Evolutionary conservation across 192 early-diverging fungal genomes (phyloP).

Genomic region (Spizellomyces sp.): DNA sequence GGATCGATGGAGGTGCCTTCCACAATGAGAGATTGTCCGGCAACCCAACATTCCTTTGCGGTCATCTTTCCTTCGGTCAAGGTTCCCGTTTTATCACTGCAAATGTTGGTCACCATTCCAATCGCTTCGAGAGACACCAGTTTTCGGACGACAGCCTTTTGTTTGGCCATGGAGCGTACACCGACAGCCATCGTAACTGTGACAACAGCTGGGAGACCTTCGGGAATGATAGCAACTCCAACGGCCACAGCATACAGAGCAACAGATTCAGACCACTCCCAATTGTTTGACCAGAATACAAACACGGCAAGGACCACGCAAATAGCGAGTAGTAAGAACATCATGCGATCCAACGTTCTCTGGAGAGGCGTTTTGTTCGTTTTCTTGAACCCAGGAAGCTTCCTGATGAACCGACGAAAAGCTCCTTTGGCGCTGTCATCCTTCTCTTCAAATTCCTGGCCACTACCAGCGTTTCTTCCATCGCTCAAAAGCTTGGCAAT

Average conservation of each 20-base stretch:
- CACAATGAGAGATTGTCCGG: constrained; percentile 48
- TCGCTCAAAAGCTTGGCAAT: constrained; percentile 35
- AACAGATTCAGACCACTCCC: constrained; percentile 42
- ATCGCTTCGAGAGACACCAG: constrained; percentile 84
- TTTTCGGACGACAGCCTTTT: constrained; percentile 75
- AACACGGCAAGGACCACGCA: constrained; percentile 37
- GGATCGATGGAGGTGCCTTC: constrained; percentile 34
- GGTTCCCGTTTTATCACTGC: constrained; percentile 91
- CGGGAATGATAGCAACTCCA: constrained; percentile 86
- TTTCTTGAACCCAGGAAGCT: constrained; percentile 27
- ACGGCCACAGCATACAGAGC: constrained; percentile 83
- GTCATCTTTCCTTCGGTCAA: constrained; percentile 82
- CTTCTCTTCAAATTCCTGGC: not conserved
- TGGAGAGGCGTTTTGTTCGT: constrained; percentile 41
- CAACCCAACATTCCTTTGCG: constrained; percentile 41
- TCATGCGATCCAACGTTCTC: constrained; percentile 44
- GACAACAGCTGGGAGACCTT: constrained; percentile 88
- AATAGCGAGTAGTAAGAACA: constrained; percentile 40
- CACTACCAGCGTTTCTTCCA: not conserved
- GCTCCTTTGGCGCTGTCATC: not conserved
- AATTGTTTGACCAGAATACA: constrained; percentile 43
- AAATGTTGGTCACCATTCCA: constrained; percentile 72
- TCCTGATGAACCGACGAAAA: not conserved
- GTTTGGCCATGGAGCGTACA: constrained; percentile 71
- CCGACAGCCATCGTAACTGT: constrained; percentile 83